Conservation (phyloP, 352 stramenopile genomes). For the Phytophthora chlamydospora region DNA sequence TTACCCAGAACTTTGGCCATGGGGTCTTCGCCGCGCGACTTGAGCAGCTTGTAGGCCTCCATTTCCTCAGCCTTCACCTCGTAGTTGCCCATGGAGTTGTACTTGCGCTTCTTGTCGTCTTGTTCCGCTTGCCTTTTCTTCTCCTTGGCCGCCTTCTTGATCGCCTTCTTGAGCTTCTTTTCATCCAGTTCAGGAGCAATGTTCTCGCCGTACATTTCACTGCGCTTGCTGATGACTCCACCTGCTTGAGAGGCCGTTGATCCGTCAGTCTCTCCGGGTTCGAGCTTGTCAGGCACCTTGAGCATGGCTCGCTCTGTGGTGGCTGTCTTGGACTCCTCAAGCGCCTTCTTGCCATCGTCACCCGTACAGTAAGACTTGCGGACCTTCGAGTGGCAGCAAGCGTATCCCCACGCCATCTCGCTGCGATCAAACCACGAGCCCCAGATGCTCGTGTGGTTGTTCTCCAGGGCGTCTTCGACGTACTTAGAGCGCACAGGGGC, state of each 20-base stretch:
- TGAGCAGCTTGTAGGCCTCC: slow-evolving; percentile 95
- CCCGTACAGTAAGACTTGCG: slow-evolving; percentile 97
- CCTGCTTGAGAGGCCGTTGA: slow-evolving; percentile 18
- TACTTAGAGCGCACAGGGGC: slow-evolving; percentile 96
- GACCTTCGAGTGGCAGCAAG: slow-evolving; percentile 96
- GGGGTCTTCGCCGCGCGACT: slow-evolving; percentile 89
- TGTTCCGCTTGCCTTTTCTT: slow-evolving; percentile 52
- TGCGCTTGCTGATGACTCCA: slow-evolving; percentile 62
- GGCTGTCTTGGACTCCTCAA: slow-evolving; percentile 81
- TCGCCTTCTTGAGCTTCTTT: slow-evolving; percentile 86
- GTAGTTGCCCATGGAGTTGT: slow-evolving; percentile 92
- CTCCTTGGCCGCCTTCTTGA: slow-evolving; percentile 79
- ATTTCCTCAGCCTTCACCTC: slow-evolving; percentile 96
- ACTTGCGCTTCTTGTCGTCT: slow-evolving; percentile 93
- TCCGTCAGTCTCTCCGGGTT: slow-evolving; percentile 19
- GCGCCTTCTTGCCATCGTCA: slow-evolving; percentile 89
- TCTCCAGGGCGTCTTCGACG: slow-evolving; percentile 96
- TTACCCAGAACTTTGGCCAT: slow-evolving; percentile 93
- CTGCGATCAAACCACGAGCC: slow-evolving; percentile 97
- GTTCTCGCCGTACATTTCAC: slow-evolving; percentile 92
- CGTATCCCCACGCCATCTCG: slow-evolving; percentile 97
- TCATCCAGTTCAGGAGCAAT: slow-evolving; percentile 72
- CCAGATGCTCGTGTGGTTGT: slow-evolving; percentile 98
- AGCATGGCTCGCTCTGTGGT: slow-evolving; percentile 62
- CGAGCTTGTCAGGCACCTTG: slow-evolving; percentile 29